Base-by-base conservation (phyloP, 2,329 filamentous ascomycete species). In the Endoconidiophora laricicola region DNA sequence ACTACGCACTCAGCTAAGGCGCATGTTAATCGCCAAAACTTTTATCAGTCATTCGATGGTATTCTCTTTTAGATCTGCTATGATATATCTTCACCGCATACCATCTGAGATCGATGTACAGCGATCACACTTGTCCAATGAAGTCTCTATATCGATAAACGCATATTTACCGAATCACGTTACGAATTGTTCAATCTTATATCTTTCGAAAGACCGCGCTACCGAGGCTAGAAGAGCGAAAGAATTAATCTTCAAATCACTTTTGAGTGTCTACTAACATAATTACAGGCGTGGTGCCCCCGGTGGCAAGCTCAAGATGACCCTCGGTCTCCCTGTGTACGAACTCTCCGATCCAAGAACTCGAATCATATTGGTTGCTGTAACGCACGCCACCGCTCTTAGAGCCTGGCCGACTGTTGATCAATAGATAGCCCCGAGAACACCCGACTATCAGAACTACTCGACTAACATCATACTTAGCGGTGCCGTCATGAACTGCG, bases 301-400 rank as follows among this genome's bases (percentile, higher is more conserved):
- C 67, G 91, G 91, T 81, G 93, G 93, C 85, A 98, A 98, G 85
- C 85, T 96, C 66, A 96, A 94, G 85, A 98, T 98, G 91, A 95
- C 91, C 71, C 86, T 98, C 73, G 91, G 86, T 95, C 87, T 98
- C 66, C 91, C 91, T 74, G 87, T 94, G 88, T 95, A 94, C 71
- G 87, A 43, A 50, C 38, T 36, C 52, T 41, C 33, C 23, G n/a
- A 44, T 23, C 26, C 16, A 39, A 39, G 26, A 23, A 39, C 20
- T 23, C 9, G 23, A 50, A 48, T 7, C 3, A 48, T 20, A 18
- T 33, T 39, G n/a, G 38, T n/a, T 37, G 9, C 20, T 10, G 18
- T 29, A n/a, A 23, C 18, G 16, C 24, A 26, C 20, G 48, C 54
- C 47, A 53, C 48, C 7, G 37, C 37, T 36, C 47, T 39, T 47